Conservation (phyloP, 2,329 filamentous ascomycete species). For the Shiraia bambusicola region DNA sequence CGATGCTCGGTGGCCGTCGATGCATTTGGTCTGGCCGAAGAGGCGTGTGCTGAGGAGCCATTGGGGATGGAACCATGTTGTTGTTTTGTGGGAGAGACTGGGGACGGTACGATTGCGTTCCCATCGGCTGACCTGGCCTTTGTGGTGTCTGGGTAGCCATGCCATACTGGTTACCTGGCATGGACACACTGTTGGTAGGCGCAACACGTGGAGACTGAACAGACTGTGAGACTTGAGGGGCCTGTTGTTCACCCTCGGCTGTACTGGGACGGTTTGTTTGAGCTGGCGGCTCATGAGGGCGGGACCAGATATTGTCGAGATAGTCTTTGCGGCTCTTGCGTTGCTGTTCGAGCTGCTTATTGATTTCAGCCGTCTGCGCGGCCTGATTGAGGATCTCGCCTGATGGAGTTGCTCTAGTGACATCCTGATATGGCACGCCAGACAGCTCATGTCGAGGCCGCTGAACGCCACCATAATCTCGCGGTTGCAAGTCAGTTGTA, state of each 20-base stretch:
- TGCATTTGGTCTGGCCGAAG: slow-evolving; percentile 64
- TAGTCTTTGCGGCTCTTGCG: slow-evolving; percentile 78
- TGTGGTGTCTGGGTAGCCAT: slow-evolving; percentile 60
- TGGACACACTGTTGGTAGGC: slow-evolving; percentile 56
- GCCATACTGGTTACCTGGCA: slow-evolving; percentile 58
- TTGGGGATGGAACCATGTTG: slow-evolving; percentile 70
- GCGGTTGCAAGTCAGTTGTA: slow-evolving; percentile 72
- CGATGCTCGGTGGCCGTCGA: slow-evolving; percentile 62
- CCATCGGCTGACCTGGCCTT: slow-evolving; percentile 63
- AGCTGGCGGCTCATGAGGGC: slow-evolving; percentile 74
- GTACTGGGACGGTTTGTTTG: slow-evolving; percentile 48
- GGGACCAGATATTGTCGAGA: slow-evolving; percentile 77
- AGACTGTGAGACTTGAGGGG: slow-evolving; percentile 46
- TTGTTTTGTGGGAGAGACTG: slow-evolving; percentile 70
- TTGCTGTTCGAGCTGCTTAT: slow-evolving; percentile 78
- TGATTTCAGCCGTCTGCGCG: slow-evolving; percentile 86
- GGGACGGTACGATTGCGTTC: slow-evolving; percentile 67
- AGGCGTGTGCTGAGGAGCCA: slow-evolving; percentile 67
- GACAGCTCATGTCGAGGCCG: slow-evolving; percentile 87
- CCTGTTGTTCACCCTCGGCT: slow-evolving; percentile 41
- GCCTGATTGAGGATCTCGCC: slow-evolving; percentile 83
- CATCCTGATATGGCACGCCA: slow-evolving; percentile 80
- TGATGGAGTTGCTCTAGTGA: slow-evolving; percentile 73
- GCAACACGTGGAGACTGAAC: slow-evolving; percentile 57
- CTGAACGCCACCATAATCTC: slow-evolving; percentile 81